Evolutionary conservation across 73 alveolate species (phyloP), one percentile per base, ranked within the genome.

Genomic region (Blepharisma japonicum): DNA sequence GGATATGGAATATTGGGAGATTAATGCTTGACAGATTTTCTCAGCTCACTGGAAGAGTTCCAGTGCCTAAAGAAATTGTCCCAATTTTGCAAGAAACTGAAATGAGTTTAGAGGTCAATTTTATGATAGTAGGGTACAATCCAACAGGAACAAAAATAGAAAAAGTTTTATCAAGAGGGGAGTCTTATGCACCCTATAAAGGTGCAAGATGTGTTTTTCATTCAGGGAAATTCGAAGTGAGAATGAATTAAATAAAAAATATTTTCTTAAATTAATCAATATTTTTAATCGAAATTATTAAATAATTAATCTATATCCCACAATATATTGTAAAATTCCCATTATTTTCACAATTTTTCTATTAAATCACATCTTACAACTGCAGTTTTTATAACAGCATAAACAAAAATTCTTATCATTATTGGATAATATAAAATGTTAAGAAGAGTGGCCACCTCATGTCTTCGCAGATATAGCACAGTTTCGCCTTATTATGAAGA

Each of bases 161-260:
- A 25, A 70, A 70, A 47, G 68, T 70, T 0, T 18, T 47, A 70
- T 81, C 80, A 70, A 25, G 80, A 45, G 80, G 80, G 14, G 80
- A 45, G 20, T 14, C n/a, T 18, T 70, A 70, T 45, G 56, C 56
- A 38, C 80, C 80, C 25, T 70, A 70, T 45, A 70, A 70, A 70
- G 80, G 80, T 14, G 80, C 80, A 14, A 18, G 80, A 70, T 70
- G 80, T 45, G 80, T 70, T 11, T 45, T 47, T 20, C 56, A 70
- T 45, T 39, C 80, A 70, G 80, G 80, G 2, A 47, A 70, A 39
- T 70, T 45, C 27, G 80, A 70, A 5, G 66, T 70, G 27, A 18
- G 80, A 5, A 45, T 70, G 56, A n/a, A n/a, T 18, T 70, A 45
- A 70, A 32, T 32, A 32, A 32, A 32, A 32, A 32, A 32, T 32